Conservation (phyloP, 2,329 filamentous ascomycete genomes). For the Furcasterigmium furcatum region DNA sequence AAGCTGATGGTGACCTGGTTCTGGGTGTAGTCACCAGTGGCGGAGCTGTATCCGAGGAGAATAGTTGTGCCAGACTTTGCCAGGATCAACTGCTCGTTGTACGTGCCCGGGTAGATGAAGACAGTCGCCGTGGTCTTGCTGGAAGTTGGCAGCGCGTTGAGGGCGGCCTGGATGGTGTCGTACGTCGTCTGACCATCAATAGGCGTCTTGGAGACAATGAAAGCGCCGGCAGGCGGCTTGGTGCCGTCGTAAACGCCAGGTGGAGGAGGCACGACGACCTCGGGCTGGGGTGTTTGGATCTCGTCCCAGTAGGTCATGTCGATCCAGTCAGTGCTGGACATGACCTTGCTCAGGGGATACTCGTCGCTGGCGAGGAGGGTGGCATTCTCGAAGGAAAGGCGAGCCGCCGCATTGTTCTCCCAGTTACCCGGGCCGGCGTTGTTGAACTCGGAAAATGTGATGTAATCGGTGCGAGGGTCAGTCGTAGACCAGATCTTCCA, state of each 20-base stretch:
- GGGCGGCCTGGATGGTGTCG: slow-evolving; percentile 15
- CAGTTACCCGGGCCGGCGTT: slow-evolving; percentile 45
- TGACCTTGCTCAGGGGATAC: slow-evolving; percentile 16
- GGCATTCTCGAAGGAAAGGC: slow-evolving; percentile 15
- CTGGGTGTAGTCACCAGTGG: slow-evolving; percentile 28
- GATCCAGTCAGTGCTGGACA: slow-evolving; percentile 19
- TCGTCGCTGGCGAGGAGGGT: slow-evolving; percentile 17
- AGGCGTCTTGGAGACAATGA: slow-evolving; percentile 21
- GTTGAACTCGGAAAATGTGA: slow-evolving; percentile 48
- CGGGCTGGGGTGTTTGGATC: slow-evolving; percentile 14
- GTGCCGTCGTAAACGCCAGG: slow-evolving; percentile 23
- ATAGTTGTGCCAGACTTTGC: slow-evolving; percentile 33
- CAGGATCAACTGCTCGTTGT: slow-evolving; percentile 32
- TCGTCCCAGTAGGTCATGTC: slow-evolving; percentile 19
- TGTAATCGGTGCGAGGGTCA: slow-evolving; percentile 36
- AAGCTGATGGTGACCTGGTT: slow-evolving; percentile 17
- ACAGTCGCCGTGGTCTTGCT: slow-evolving; percentile 28
- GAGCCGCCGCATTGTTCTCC: slow-evolving; percentile 48
- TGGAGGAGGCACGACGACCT: slow-evolving; percentile 26
- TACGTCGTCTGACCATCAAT: slow-evolving; percentile 12
- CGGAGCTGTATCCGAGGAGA: slow-evolving; percentile 31
- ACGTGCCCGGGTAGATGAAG: slow-evolving; percentile 23
- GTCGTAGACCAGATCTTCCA: slow-evolving; percentile 43
- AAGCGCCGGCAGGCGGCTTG: slow-evolving; percentile 20
- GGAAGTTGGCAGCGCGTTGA: slow-evolving; percentile 12